A percentile compares a stretch with the other conserved stretches of the same genome.
Conservation (phyloP, 2,329 filamentous ascomycete genomes). For the Pseudogymnoascus sp. region DNA sequence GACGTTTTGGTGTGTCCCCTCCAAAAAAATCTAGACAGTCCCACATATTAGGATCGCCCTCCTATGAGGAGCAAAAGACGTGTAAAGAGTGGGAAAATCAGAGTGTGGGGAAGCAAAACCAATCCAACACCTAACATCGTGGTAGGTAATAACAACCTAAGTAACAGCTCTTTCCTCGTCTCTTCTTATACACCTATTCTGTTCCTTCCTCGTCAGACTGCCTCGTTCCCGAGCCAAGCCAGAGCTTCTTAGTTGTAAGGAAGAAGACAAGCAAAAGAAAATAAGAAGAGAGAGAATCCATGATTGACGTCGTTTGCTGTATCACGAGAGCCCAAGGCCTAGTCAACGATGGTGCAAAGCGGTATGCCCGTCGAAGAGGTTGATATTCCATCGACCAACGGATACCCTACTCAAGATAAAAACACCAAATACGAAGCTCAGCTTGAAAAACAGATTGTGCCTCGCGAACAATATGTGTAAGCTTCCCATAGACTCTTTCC, state of each 20-base stretch:
- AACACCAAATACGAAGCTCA: background rate
- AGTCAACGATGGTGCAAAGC: constrained; percentile 10
- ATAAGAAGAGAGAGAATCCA: constrained; percentile 1
- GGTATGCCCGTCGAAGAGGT: constrained; percentile 3
- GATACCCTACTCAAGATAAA: constrained; percentile 3
- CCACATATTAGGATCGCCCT: constrained; percentile 6
- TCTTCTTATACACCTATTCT: background rate
- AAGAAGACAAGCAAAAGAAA: background rate
- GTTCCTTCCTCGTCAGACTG: background rate
- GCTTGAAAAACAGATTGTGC: background rate
- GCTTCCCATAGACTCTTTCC: background rate
- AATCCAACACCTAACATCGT: background rate
- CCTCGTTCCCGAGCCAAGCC: background rate
- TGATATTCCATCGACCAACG: background rate
- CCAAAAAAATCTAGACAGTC: background rate
- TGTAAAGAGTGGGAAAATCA: constrained; percentile 6
- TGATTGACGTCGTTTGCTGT: background rate
- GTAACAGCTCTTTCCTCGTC: background rate
- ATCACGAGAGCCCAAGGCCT: constrained; percentile 7
- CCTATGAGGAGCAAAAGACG: constrained; percentile 6
- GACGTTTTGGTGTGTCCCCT: background rate
- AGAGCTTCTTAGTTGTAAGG: background rate
- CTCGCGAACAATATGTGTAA: constrained; percentile 12
- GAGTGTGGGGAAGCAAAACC: constrained; percentile 9
- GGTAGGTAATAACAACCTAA: constrained; percentile 4